Base-by-base conservation (phyloP, 2,329 filamentous ascomycete genomes). In the Zymoseptoria tritici region DNA sequence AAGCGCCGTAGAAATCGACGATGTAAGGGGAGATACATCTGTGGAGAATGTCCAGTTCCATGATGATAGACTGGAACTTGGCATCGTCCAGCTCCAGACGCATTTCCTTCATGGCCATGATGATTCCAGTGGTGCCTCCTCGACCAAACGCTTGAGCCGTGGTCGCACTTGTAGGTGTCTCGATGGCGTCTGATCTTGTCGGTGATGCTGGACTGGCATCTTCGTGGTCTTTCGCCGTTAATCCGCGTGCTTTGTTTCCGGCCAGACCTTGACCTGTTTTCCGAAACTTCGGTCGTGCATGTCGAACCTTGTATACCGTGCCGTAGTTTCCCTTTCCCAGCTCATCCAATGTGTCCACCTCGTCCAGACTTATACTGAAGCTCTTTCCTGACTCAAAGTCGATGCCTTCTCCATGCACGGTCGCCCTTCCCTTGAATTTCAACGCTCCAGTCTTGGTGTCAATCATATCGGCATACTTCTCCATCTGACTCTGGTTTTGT, bases 21-120 rank as follows among this genome's bases (percentile, higher is more conserved):
- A 99, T 97, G 75, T 93, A 96, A 0, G 94, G 93, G 1, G 91
- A 97, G 2, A 94, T 81, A 71, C 94, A 99, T 68, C 94, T 89
- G 76, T 99, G 94, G 2, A 99, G 80, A 64, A 99, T 93, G 70
- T 99, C 91, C 54, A 99, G 81, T 76, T 99, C 94, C 84, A 97
- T 99, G 68, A 97, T 88, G 71, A 99, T 99, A 46, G 93, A 92
- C 6, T 90, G 88, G 72, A 99, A 96, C 75, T 99, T 99, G 64
- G 91, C 88, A 74, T 99, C 94, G 70, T 99, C 94, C 57, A 99
- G 81, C 74, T 99, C 94, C 9, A 99, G 80, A 20, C 94, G 85
- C 68, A 99, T 95, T 76, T 99, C 94, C 74, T 99, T 99, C 94
- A 99, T 99, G 13, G 94, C 94, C 94, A 99, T 97, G 61, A 96